Percentiles rank a stretch among this genome's conserved stretches.
Evolutionary conservation across 2,329 filamentous ascomycete genomes (phyloP).

Genomic region (Xylariales sp.): DNA sequence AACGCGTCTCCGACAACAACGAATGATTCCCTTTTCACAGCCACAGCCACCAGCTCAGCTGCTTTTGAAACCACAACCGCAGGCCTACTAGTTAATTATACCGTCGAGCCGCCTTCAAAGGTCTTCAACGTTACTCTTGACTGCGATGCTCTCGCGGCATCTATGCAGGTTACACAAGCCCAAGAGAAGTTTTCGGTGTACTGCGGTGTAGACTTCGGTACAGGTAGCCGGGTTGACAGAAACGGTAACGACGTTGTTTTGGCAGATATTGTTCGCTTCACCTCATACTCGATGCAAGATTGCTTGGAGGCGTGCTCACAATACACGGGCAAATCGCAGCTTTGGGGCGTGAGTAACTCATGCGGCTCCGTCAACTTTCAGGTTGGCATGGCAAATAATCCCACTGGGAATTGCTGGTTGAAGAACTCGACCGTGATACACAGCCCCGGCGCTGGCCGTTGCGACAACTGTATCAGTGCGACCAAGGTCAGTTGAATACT

Average conservation of each 20-base stretch:
- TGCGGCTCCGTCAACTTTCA: slow-evolving; percentile 16
- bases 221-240: not conserved
- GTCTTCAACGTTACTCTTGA: slow-evolving; percentile 1
- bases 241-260: slow-evolving; percentile 5
- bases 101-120: not conserved
- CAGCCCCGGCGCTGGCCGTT: not conserved
- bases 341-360: not conserved
- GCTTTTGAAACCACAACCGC: not conserved
- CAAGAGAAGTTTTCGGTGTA: not conserved
- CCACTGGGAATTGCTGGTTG: slow-evolving; percentile 19
- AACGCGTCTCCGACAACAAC: not conserved
- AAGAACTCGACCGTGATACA: slow-evolving; percentile 7
- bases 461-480: not conserved
- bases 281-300: slow-evolving; percentile 8
- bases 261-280: not conserved
- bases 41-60: not conserved
- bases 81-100: slow-evolving; percentile 3
- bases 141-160: not conserved
- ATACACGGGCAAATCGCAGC: not conserved
- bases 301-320: slow-evolving; percentile 22
- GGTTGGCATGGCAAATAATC: not conserved
- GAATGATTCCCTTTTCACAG: not conserved
- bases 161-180: no score
- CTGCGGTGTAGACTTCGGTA: slow-evolving; percentile 15
- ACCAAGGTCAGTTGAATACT: slow-evolving; percentile 14